Percentiles rank a stretch among this genome's conserved stretches.
phyloP scores from a whole-genome alignment of 2,329 filamentous ascomycete species.

The Diaporthe australafricana region DNA sequence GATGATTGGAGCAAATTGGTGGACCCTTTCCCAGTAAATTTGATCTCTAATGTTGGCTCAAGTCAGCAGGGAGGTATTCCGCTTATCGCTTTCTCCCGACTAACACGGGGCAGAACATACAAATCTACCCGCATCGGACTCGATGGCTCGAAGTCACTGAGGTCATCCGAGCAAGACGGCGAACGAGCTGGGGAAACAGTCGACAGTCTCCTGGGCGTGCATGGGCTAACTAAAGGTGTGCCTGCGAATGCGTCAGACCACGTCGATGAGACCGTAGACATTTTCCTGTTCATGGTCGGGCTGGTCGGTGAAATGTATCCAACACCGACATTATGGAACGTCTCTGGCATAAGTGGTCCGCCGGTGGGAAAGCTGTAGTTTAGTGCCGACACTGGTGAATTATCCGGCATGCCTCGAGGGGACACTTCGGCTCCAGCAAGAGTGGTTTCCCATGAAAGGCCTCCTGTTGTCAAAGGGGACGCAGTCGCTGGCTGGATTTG shows the following conservation, averaged over 20 bases:
- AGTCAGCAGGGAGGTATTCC: not conserved
- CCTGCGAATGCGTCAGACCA: not conserved
- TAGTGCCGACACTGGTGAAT: not conserved
- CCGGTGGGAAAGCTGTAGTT: not conserved
- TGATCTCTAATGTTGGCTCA: not conserved
- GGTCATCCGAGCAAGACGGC: not conserved
- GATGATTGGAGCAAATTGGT: not conserved
- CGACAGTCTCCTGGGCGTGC: not conserved
- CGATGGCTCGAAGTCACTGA: not conserved
- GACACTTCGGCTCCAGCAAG: not conserved
- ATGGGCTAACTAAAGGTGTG: not conserved
- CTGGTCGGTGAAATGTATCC: not conserved
- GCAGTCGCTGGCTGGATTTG: not conserved
- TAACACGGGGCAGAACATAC: not conserved
- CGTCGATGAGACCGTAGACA: not conserved
- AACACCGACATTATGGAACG: not conserved
- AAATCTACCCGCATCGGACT: not conserved
- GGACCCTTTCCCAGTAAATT: not conserved
- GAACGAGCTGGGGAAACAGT: not conserved
- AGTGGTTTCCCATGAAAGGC: not conserved
- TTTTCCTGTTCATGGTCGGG: not conserved
- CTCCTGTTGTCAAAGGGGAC: not conserved
- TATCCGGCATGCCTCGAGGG: not conserved
- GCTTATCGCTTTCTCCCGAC: not conserved
- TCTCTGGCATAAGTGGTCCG: not conserved